phyloP scores from a whole-genome alignment of 345 rosid species.

The Carallia brachiata region DNA sequence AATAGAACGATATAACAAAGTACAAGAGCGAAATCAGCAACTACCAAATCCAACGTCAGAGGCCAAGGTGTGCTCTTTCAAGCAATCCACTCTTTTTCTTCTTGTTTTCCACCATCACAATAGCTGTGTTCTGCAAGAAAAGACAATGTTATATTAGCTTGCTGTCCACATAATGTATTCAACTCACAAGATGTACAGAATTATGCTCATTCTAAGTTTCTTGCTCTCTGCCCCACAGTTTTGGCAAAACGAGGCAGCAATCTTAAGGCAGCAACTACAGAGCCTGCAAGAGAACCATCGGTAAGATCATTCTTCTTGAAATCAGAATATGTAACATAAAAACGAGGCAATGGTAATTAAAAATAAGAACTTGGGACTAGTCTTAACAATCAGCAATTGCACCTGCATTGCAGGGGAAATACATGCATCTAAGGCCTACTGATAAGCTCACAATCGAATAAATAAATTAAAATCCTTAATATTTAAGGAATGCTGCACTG shows the following conservation, averaged over 20 bases:
- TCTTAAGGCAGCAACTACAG: constrained; percentile 32
- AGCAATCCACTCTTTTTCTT: neutral
- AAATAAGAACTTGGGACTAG: neutral
- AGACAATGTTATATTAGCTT: neutral
- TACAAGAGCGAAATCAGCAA: constrained; percentile 54
- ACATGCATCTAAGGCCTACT: no score
- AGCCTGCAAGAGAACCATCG: constrained; percentile 33
- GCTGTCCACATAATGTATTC: neutral
- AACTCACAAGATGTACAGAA: neutral
- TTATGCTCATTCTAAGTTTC: neutral
- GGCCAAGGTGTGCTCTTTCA: constrained; percentile 44
- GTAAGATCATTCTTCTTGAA: constrained; percentile 19
- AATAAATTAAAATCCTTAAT: no score
- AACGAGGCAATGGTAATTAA: neutral
- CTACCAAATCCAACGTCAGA: constrained; percentile 48
- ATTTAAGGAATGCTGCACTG: no score
- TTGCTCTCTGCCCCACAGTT: constrained; percentile 13
- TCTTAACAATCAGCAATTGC: no score
- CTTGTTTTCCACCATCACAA: neutral
- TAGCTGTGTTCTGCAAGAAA: neutral
- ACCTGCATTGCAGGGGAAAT: no score
- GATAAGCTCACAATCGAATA: no score
- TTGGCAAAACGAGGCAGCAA: constrained; percentile 38
- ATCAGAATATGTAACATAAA: neutral
- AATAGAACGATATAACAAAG: constrained; percentile 53